Conservation (phyloP, 2,329 filamentous ascomycete species). For the Canariomyces notabilis region DNA sequence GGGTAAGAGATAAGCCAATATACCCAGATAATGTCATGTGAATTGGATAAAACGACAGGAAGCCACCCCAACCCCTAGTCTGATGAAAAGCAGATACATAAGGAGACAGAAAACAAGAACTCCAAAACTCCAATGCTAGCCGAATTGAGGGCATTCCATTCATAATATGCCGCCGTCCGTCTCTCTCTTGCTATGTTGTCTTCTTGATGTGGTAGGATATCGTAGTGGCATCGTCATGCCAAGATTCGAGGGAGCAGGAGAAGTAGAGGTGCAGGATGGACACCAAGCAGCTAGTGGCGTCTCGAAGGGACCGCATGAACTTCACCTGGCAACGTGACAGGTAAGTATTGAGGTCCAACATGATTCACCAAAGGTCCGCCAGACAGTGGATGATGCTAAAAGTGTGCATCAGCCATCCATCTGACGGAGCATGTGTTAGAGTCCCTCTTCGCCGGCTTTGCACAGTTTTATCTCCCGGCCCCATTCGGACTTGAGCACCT, state of each 20-base stretch:
- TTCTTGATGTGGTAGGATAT: slow-evolving; percentile 1
- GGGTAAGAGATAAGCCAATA: too few relatives aligned
- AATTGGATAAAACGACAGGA: slow-evolving; percentile 5
- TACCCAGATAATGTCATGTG: too few relatives aligned
- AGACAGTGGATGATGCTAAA: slow-evolving; percentile 16
- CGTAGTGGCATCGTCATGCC: slow-evolving; percentile 9
- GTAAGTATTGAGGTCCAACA: slow-evolving; percentile 1
- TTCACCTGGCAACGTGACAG: not conserved
- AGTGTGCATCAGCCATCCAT: slow-evolving; percentile 13
- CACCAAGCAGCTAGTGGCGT: not conserved
- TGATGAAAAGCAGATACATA: slow-evolving; percentile 8
- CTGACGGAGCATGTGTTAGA: slow-evolving; percentile 47
- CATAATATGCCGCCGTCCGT: slow-evolving; percentile 17
- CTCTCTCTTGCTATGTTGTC: slow-evolving; percentile 2
- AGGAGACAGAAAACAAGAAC: slow-evolving; percentile 15
- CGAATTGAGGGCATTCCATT: slow-evolving; percentile 19
- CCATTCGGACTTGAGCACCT: slow-evolving; percentile 98
- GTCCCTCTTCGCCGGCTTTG: slow-evolving; percentile 92
- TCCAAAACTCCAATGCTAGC: slow-evolving; percentile 25
- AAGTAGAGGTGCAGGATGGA: not conserved
- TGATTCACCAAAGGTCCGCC: slow-evolving; percentile 14
- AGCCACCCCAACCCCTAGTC: not conserved
- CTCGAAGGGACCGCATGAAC: not conserved
- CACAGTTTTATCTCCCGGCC: slow-evolving; percentile 96
- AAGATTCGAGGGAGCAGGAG: not conserved